Base-by-base conservation (phyloP, 2,329 filamentous ascomycete species). In the Alternaria brassicicola region DNA sequence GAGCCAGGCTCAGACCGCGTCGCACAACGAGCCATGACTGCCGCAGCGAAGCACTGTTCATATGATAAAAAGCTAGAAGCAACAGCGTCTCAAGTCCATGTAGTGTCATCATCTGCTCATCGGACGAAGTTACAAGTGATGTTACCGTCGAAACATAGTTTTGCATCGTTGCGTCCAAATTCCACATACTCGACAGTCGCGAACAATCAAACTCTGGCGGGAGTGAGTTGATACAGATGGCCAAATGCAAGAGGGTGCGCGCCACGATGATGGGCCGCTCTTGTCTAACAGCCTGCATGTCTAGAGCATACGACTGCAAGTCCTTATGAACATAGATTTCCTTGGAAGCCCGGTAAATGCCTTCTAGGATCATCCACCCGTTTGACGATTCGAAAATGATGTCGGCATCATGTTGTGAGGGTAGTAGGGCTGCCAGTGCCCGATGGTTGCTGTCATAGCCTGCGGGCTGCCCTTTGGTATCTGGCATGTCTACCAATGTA, bases 301-400 rank as follows among this genome's bases (percentile, higher is more conserved):
- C 63, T 41, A 77, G 52, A 9, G 72, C 73, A 30, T 76, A 76
- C 9, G 73, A 73, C 42, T 73, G 65, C 1, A 63, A 58, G 49
- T 77, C 73, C 47, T 57, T 54, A 51, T 73, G 64, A 21, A 75
- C 70, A 49, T 70, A 77, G 3, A 76, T 66, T 2, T 74, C 65
- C 49, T 60, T 61, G 3, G 66, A 61, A 8, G 74, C 73, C 49
- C 58, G 70, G 57, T 77, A 76, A 28, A 71, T 62, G 36, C 58
- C 62, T 2, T 63, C 58, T 17, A 76, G 52, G 17, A 73, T 72
- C 69, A 71, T 77, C 73, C 74, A 77, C 21, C 71, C 71, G 47
- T 77, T 76, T 1, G 73, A 72, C 2, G 71, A 74, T 50, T 74
- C 72, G 28, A 76, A 76, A 15, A 77, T 73, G 50, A 76, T 65